phyloP scores from a whole-genome alignment of 495 filamentous ascomycete genomes.

The Patellaria atrata region DNA sequence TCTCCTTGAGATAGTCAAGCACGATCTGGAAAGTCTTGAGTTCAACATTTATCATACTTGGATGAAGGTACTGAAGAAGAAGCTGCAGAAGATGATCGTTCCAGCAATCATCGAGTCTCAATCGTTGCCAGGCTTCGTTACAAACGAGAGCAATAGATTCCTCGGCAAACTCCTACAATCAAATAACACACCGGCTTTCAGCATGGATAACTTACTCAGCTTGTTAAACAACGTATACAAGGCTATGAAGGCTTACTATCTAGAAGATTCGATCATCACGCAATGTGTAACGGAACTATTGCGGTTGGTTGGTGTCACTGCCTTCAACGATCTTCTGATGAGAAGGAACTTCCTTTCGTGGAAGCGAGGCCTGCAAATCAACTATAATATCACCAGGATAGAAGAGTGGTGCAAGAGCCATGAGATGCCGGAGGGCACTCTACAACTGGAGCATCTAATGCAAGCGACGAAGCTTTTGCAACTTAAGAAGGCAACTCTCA shows the following conservation, averaged over 20 bases:
- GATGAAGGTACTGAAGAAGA: slow-evolving; percentile 99
- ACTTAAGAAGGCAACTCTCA: slow-evolving; percentile 96
- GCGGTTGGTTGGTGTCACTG: slow-evolving; percentile 87
- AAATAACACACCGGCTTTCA: slow-evolving; percentile 80
- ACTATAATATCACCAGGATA: slow-evolving; percentile 99
- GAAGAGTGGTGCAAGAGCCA: slow-evolving; percentile 99
- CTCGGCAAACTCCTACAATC: slow-evolving; percentile 87
- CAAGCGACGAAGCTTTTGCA: slow-evolving; percentile 98
- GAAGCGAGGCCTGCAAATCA: slow-evolving; percentile 98
- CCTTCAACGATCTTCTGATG: slow-evolving; percentile 98
- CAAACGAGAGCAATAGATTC: slow-evolving; percentile 94
- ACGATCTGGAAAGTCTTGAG: slow-evolving; percentile 93
- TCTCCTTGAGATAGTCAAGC: slow-evolving; percentile 95
- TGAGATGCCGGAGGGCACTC: slow-evolving; percentile 96
- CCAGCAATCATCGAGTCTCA: slow-evolving; percentile 98
- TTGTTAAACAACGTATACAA: slow-evolving; percentile 95
- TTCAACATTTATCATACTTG: slow-evolving; percentile 99
- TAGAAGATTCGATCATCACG: slow-evolving; percentile 89
- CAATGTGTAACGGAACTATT: slow-evolving; percentile 92
- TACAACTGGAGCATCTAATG: slow-evolving; percentile 98
- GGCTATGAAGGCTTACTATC: slow-evolving; percentile 94
- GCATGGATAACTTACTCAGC: slow-evolving; percentile 97
- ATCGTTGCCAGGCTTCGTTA: slow-evolving; percentile 94
- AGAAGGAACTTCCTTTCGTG: slow-evolving; percentile 96
- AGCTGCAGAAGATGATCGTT: slow-evolving; percentile 98